A percentile compares a stretch with the other conserved stretches of the same genome.
phyloP scores from a whole-genome alignment of 805 yeast species.

The Maudiozyma barnettii region DNA sequence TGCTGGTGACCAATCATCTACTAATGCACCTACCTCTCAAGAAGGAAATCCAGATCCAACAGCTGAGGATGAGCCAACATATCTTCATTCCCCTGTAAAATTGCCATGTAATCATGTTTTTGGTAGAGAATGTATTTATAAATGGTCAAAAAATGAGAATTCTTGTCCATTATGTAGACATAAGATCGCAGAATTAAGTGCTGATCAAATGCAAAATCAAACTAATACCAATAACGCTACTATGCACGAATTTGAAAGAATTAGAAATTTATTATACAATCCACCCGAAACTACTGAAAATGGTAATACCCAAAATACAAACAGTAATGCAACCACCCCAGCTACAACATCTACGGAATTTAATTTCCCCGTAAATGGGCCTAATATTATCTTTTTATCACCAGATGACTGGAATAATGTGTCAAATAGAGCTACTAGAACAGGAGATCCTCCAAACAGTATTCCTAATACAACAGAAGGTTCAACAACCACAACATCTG shows the following conservation, averaged over 20 bases:
- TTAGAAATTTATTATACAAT: slow-evolving; percentile 19
- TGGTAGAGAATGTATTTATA: slow-evolving; percentile 74
- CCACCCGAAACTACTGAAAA: neutral
- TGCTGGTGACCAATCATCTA: neutral
- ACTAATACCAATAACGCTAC: slow-evolving; percentile 1
- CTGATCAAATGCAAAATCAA: slow-evolving; percentile 1
- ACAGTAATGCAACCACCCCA: neutral
- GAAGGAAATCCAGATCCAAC: slow-evolving; percentile 5
- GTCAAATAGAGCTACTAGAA: neutral
- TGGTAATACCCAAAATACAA: neutral
- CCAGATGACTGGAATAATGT: slow-evolving; percentile 4
- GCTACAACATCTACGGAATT: neutral
- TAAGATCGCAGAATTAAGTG: slow-evolving; percentile 31
- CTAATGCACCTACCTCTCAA: neutral
- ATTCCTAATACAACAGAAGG: neutral
- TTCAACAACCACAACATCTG: neutral
- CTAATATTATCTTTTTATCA: slow-evolving; percentile 13
- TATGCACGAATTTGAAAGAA: slow-evolving; percentile 21
- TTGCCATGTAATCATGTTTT: slow-evolving; percentile 84
- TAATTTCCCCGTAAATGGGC: slow-evolving; percentile 1
- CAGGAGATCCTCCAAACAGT: slow-evolving; percentile 4
- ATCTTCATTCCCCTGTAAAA: slow-evolving; percentile 53
- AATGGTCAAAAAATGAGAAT: slow-evolving; percentile 68
- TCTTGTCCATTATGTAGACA: slow-evolving; percentile 84
- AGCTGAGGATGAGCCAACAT: slow-evolving; percentile 13